Conservation (phyloP, 2,329 filamentous ascomycete species). For the Beauveria australis region DNA sequence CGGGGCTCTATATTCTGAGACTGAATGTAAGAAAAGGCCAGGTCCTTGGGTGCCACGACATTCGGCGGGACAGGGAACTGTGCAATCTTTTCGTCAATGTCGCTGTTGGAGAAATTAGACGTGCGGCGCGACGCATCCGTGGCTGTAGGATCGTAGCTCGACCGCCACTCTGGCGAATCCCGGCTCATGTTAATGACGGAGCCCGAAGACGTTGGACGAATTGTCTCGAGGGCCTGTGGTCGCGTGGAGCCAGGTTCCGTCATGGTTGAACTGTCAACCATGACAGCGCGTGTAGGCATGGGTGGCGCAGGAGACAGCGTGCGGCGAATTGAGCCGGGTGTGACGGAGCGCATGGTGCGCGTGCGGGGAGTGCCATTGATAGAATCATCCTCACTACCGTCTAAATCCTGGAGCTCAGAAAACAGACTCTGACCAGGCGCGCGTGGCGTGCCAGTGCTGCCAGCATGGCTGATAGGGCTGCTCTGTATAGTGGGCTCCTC, state of each 20-base stretch:
- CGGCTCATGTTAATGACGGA: constrained; percentile 30
- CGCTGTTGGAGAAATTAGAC: constrained; percentile 44
- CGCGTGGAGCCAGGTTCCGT: constrained; percentile 42
- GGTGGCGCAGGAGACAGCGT: constrained; percentile 38
- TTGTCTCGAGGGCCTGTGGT: constrained; percentile 20
- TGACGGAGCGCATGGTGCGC: constrained; percentile 37
- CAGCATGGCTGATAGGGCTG: constrained; percentile 50
- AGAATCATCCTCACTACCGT: constrained; percentile 66
- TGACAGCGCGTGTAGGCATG: constrained; percentile 44
- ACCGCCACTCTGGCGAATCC: constrained; percentile 19
- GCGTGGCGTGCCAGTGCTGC: constrained; percentile 44
- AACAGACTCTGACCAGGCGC: constrained; percentile 69
- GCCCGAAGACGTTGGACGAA: constrained; percentile 33
- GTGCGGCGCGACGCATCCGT: constrained; percentile 30
- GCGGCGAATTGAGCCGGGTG: constrained; percentile 39
- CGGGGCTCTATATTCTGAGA: constrained; percentile 36
- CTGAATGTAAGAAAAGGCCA: constrained; percentile 38
- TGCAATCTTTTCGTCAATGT: constrained; percentile 45
- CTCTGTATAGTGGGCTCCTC: constrained; percentile 50
- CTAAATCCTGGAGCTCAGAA: constrained; percentile 78
- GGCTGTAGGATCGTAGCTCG: constrained; percentile 14
- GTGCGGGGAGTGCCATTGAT: constrained; percentile 48
- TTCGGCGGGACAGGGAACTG: constrained; percentile 47
- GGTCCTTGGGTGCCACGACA: constrained; percentile 27
- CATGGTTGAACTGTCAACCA: constrained; percentile 55